Percentiles rank a stretch among this genome's conserved stretches.
phyloP scores from a whole-genome alignment of 2,329 filamentous ascomycete genomes.

The Pseudogymnoascus sp. region DNA sequence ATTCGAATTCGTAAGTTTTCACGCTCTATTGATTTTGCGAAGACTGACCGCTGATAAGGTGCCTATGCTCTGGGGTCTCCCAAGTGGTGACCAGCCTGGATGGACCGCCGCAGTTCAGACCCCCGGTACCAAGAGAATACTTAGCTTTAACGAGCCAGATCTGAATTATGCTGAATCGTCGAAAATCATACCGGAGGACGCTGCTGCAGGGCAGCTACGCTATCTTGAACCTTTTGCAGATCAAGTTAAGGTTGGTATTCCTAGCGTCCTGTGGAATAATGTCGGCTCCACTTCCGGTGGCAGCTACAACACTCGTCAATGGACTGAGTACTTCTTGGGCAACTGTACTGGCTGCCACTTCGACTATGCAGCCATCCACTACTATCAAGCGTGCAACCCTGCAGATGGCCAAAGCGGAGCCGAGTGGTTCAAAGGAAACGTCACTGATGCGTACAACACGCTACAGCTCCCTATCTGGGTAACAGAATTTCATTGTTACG shows the following conservation, averaged over 20 bases:
- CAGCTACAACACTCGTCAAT: constrained; percentile 31
- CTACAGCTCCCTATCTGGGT: constrained; percentile 34
- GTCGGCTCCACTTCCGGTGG: constrained; percentile 23
- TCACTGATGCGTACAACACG: constrained; percentile 31
- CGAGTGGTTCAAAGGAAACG: constrained; percentile 36
- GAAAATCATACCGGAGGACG: constrained; percentile 34
- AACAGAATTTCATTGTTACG: constrained; percentile 35
- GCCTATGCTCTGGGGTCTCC: constrained; percentile 57
- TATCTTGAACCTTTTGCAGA: constrained; percentile 37
- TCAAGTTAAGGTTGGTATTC: constrained; percentile 35
- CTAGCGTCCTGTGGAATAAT: constrained; percentile 33
- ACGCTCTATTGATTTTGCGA: not conserved
- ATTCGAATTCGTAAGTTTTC: constrained; percentile 31
- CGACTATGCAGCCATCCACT: constrained; percentile 39
- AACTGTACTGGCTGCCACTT: constrained; percentile 35
- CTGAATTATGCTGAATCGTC: constrained; percentile 42
- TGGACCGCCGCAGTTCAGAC: constrained; percentile 50
- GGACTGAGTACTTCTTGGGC: constrained; percentile 35
- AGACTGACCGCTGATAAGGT: constrained; percentile 37
- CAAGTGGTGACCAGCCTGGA: constrained; percentile 31
- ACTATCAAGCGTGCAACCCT: constrained; percentile 33
- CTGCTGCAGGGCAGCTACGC: constrained; percentile 31
- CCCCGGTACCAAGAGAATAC: constrained; percentile 45
- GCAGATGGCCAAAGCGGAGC: constrained; percentile 22
- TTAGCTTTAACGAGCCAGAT: constrained; percentile 67